Conservation (phyloP, 176 grass and related monocot species). For the Phoenix roebelenii region DNA sequence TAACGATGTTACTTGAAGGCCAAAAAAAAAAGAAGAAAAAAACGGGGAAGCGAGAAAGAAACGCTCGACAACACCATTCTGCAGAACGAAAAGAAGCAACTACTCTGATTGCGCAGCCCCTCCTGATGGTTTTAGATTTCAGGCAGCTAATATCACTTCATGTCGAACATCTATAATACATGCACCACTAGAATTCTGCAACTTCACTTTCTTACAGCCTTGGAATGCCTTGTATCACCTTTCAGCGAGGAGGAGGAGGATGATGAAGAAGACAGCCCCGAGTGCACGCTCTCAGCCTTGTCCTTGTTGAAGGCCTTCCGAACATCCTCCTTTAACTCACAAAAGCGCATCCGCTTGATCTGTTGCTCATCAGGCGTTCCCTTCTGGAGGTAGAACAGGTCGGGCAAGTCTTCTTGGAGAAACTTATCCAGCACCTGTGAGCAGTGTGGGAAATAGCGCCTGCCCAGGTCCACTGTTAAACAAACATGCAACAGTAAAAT, state of each 20-base stretch:
- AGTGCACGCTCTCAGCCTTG: slow-evolving; percentile 34
- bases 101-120: too few relatives aligned
- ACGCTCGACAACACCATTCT: too few relatives aligned
- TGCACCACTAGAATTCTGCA: neutral
- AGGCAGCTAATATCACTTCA: too few relatives aligned
- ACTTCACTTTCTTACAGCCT: slow-evolving; percentile 24
- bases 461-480: slow-evolving; percentile 66
- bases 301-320: slow-evolving; percentile 80
- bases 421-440: slow-evolving; percentile 79
- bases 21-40: too few relatives aligned
- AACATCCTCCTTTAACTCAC: slow-evolving; percentile 68
- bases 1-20: too few relatives aligned
- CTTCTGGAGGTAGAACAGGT: slow-evolving; percentile 42
- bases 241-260: slow-evolving; percentile 23
- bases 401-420: slow-evolving; percentile 50
- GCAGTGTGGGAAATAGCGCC: slow-evolving; percentile 77
- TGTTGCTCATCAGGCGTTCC: slow-evolving; percentile 58
- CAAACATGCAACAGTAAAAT: neutral
- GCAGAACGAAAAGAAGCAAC: too few relatives aligned
- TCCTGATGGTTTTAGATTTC: too few relatives aligned
- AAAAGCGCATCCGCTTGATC: slow-evolving; percentile 64
- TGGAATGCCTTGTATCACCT: slow-evolving; percentile 2
- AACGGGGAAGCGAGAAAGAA: too few relatives aligned
- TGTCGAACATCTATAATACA: neutral
- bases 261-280: slow-evolving; percentile 40